Percentiles rank a stretch among this genome's conserved stretches.
Conservation (phyloP, 148 eudicot genomes). For the Camellia lanceoleosa region DNA sequence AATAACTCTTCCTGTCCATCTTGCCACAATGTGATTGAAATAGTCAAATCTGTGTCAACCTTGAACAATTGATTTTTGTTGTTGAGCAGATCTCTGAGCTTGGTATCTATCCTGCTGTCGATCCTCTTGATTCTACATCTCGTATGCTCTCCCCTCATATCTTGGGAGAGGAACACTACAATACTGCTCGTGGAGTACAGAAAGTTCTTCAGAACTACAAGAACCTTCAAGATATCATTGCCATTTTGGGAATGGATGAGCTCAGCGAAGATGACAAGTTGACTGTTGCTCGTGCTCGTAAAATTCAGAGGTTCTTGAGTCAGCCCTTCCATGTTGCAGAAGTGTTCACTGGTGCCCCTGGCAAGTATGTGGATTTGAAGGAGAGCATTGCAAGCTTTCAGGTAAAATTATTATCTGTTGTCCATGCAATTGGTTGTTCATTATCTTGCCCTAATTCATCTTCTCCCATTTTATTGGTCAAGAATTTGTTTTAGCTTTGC, state of each 20-base stretch:
- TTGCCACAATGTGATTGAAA: background rate
- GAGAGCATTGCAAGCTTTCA: constrained; percentile 91
- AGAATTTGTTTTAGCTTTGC: background rate
- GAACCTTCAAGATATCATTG: constrained; percentile 97
- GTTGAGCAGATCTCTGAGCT: constrained; percentile 82
- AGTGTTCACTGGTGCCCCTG: constrained; percentile 96
- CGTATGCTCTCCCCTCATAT: constrained; percentile 98
- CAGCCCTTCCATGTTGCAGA: constrained; percentile 99
- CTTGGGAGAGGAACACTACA: constrained; percentile 91
- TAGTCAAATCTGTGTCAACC: background rate
- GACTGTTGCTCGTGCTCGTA: constrained; percentile 97
- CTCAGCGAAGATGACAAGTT: constrained; percentile 94
- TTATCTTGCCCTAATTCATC: background rate
- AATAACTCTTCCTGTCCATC: background rate
- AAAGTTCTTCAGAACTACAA: constrained; percentile 95
- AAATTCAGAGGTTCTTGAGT: constrained; percentile 84
- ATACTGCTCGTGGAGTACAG: constrained; percentile 93
- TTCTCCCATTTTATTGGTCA: background rate
- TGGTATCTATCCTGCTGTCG: constrained; percentile 96
- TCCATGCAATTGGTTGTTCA: background rate
- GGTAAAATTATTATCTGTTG: constrained; percentile 38
- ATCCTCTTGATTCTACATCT: constrained; percentile 90
- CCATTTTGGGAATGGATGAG: constrained; percentile 99
- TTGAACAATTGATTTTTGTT: background rate
- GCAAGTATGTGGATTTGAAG: constrained; percentile 91